Percentiles rank a stretch among this genome's conserved stretches.
phyloP scores from a whole-genome alignment of 1,284 basidiomycete genomes.

The Microbotryum silenes-acaulis region DNA sequence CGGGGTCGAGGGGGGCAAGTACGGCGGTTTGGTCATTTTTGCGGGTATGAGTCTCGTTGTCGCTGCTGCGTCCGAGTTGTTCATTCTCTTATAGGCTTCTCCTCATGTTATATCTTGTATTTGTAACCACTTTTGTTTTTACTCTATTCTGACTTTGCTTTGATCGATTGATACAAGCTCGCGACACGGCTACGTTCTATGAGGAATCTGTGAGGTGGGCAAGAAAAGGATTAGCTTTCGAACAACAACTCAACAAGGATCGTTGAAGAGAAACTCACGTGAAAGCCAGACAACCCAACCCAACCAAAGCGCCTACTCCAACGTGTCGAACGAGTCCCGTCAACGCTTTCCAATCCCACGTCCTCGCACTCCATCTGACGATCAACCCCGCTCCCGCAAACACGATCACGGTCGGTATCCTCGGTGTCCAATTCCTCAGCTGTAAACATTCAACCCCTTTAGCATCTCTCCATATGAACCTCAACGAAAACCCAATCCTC shows the following conservation, averaged over 20 bases:
- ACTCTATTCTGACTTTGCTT: too few relatives aligned
- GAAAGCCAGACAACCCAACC: conserved; percentile 17
- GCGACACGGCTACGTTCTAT: too few relatives aligned
- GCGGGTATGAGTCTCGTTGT: conserved; percentile 5
- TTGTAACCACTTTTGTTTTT: too few relatives aligned
- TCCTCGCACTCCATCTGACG: conserved; percentile 13
- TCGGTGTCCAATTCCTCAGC: conserved; percentile 10
- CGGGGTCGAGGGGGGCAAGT: conserved; percentile 12
- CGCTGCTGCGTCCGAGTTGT: conserved; percentile 9
- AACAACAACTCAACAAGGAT: too few relatives aligned
- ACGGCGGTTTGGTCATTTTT: conserved; percentile 14
- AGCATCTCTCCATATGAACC: conserved; percentile 12
- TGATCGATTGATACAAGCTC: too few relatives aligned
- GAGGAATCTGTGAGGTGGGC: too few relatives aligned
- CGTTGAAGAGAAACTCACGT: conserved; percentile 14
- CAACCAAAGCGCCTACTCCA: conserved; percentile 13
- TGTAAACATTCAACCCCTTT: background rate
- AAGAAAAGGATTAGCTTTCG: too few relatives aligned
- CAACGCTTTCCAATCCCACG: background rate
- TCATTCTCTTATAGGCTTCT: background rate
- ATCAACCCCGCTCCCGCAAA: conserved; percentile 1
- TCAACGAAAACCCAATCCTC: conserved; percentile 50
- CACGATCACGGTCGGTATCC: background rate
- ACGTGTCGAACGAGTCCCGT: conserved; percentile 13
- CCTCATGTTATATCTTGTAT: background rate